phyloP scores from a whole-genome alignment of 306 rosid genomes.

The Trifolium subterraneum region DNA sequence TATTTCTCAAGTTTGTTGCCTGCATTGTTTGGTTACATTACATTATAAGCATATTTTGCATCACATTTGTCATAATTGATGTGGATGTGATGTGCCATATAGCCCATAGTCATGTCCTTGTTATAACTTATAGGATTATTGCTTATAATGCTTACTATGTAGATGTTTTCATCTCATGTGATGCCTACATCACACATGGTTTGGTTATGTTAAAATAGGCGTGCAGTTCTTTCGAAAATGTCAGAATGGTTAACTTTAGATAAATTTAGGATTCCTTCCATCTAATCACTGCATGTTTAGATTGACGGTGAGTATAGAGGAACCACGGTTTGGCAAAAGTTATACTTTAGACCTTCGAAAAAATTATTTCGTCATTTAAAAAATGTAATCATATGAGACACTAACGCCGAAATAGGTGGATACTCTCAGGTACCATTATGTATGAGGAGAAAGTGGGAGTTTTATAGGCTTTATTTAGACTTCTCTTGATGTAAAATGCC shows the following conservation, averaged over 20 bases:
- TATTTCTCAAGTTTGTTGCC: conserved; percentile 5
- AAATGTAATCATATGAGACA: not conserved
- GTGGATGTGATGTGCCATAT: not conserved
- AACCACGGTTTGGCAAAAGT: no score
- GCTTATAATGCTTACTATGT: not conserved
- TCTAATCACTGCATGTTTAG: not conserved
- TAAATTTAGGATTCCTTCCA: conserved; percentile 7
- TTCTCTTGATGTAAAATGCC: not conserved
- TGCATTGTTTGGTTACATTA: conserved; percentile 13
- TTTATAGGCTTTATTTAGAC: not conserved
- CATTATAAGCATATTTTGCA: conserved; percentile 26
- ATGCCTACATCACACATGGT: not conserved
- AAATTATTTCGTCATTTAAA: no score
- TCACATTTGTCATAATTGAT: not conserved
- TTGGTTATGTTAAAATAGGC: conserved; percentile 7
- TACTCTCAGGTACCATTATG: conserved; percentile 1
- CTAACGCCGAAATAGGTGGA: conserved; percentile 5
- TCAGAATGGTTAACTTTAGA: not conserved
- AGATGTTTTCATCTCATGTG: not conserved
- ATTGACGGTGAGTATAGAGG: no score
- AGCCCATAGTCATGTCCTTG: not conserved
- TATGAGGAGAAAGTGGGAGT: conserved; percentile 11
- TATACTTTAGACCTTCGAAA: no score
- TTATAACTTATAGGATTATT: conserved; percentile 22
- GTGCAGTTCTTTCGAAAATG: not conserved